Base-by-base conservation (phyloP, 208 protist genomes). In the Leishmania tarentolae region DNA sequence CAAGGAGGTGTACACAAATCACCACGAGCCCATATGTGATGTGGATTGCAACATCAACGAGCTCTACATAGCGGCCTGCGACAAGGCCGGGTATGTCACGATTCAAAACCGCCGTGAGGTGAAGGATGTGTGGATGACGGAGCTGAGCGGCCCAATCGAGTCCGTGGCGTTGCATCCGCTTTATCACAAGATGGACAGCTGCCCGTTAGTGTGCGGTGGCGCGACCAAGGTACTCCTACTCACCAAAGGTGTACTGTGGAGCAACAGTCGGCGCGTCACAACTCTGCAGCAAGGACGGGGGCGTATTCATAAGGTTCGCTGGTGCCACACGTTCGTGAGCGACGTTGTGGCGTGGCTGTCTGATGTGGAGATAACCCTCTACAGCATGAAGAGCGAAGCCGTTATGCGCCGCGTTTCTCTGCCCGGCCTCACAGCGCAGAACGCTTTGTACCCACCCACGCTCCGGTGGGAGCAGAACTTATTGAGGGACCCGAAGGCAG, bases 271-370 rank as follows among this genome's bases (percentile, higher is more conserved):
- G 46, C 89, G 91, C 5, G 85, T 88, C 61, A 85, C 46, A 28
- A 88, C 81, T n/a, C 37, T 94, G 77, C 80, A 85, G n/a, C 84
- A 93, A 61, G 79, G 76, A n/a, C 80, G 84, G 37, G 90, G 90
- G 7, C 90, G 89, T 37, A 86, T 96, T 21, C 75, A 87, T 73
- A 47, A 66, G 13, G 86, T 94, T 4, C 91, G 90, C 5, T 95
- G 92, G 92, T 93, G 90, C 80, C 86, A 77, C 37, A 65, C 81
- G 24, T 5, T 44, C 40, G 44, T 68, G 21, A 46, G 63, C 65
- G 85, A 93, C 74, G 31, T 96, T 11, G 83, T 94, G 76, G 93
- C 93, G 40, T 95, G 91, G 91, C 80, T 90, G 42, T 91, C 83
- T 31, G 90, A 94, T 61, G 78, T 80, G 42, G 91, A 90, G 68